Percentiles rank a stretch among this genome's conserved stretches.
Evolutionary conservation across 2,329 filamentous ascomycete species (phyloP).

Genomic region (Ustilaginoidea virens): DNA sequence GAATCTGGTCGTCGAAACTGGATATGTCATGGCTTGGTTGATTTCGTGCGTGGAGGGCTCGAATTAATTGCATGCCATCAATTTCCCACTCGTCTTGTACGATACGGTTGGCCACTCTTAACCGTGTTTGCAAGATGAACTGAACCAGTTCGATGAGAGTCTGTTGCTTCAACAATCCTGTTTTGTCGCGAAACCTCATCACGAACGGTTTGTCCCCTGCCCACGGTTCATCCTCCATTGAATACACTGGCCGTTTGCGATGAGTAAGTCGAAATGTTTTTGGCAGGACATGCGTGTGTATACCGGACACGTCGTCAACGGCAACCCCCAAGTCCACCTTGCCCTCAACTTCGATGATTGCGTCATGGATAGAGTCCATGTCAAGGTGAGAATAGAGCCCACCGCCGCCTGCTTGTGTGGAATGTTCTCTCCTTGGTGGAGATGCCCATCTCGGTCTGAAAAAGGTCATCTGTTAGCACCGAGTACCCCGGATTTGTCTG

Average conservation of each 20-base stretch:
- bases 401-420: conserved; percentile 4
- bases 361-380: conserved; percentile 17
- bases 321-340: conserved; percentile 4
- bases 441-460: conserved; percentile 2
- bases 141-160: conserved; percentile 13
- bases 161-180: conserved; percentile 11
- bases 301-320: conserved; percentile 3
- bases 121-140: conserved; percentile 15
- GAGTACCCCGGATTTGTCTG: neutral
- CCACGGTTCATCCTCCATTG: conserved; percentile 5
- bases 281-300: conserved; percentile 3
- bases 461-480: conserved; percentile 1
- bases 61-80: conserved; percentile 12
- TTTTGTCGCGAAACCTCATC: conserved; percentile 11
- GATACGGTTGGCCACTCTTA: conserved; percentile 14
- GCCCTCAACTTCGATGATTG: conserved; percentile 17
- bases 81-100: conserved; percentile 16
- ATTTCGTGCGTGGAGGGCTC: conserved; percentile 8
- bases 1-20: conserved; percentile 19
- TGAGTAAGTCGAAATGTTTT: conserved; percentile 2
- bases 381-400: conserved; percentile 22
- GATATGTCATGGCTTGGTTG: conserved; percentile 11
- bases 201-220: conserved; percentile 10
- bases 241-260: conserved; percentile 3
- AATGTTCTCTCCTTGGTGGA: conserved; percentile 7